Evolutionary conservation across 2,329 filamentous ascomycete species (phyloP).

Genomic region (Neonectria ditissima): DNA sequence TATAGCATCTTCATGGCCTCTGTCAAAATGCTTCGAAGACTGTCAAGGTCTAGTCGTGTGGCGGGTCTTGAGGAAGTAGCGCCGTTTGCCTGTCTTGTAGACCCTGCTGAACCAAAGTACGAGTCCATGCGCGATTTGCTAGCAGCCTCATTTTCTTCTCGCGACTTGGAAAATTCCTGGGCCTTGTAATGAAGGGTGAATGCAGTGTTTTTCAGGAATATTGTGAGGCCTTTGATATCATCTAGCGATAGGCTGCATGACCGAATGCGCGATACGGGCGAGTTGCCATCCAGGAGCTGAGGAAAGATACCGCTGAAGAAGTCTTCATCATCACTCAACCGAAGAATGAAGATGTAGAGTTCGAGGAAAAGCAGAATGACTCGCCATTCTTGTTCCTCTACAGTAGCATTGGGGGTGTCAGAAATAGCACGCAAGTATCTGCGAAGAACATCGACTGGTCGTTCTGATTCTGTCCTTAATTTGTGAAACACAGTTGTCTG

Average conservation of each 20-base stretch:
- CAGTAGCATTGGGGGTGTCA: conserved; percentile 32
- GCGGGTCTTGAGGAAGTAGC: conserved; percentile 1
- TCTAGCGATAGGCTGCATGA: conserved; percentile 75
- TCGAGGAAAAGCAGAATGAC: conserved; percentile 92
- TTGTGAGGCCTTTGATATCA: conserved; percentile 79
- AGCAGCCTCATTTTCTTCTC: conserved; percentile 35
- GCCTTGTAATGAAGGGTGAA: conserved; percentile 91
- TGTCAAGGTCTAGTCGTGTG: conserved; percentile 73
- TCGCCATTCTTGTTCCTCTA: conserved; percentile 77
- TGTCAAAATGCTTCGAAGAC: conserved; percentile 83
- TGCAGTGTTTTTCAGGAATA: conserved; percentile 90
- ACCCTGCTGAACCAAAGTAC: conserved; percentile 41
- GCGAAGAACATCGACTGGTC: conserved; percentile 45
- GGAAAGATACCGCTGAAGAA: conserved; percentile 76
- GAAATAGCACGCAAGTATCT: conserved; percentile 49
- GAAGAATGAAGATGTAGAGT: conserved; percentile 90
- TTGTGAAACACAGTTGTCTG: conserved; percentile 56
- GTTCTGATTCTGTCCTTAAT: conserved; percentile 46
- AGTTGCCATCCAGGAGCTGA: conserved; percentile 51
- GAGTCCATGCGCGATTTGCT: conserved; percentile 45
- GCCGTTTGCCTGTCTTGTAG: conserved; percentile 8
- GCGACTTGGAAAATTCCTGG: conserved; percentile 64
- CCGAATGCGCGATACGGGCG: conserved; percentile 62
- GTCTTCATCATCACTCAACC: conserved; percentile 96
- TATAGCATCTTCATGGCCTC: conserved; percentile 88